These are phyloP conservation scores for Ogataea angusta DNA, from an alignment of 805 yeast genomes.

Conservation along the genomic window DNA sequence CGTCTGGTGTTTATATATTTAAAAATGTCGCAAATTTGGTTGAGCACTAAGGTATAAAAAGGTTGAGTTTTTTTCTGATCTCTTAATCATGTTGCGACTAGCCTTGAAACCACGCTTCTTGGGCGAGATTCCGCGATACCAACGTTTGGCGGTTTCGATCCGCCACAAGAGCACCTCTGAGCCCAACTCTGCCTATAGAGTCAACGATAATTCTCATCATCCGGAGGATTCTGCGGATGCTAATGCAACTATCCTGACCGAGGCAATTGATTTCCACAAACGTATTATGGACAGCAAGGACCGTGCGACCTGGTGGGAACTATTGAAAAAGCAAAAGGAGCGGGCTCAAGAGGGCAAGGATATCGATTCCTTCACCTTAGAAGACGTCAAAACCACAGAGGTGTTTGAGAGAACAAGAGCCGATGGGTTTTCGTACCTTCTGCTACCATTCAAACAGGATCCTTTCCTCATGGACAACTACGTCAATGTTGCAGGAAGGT, in stretches of 20 bases:
- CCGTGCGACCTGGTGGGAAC: conserved; percentile 83
- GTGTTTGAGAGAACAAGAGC: conserved; percentile 70
- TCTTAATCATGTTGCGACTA: conserved; percentile 5
- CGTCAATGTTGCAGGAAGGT: conserved; percentile 85
- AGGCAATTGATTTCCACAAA: conserved; percentile 49
- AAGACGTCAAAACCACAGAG: conserved; percentile 65
- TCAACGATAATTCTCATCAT: conserved; percentile 30
- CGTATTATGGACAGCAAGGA: conserved; percentile 30
- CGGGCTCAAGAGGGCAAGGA: conserved; percentile 71
- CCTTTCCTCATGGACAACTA: conserved; percentile 80
- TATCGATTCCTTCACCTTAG: conserved; percentile 67
- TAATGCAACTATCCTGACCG: conserved; percentile 65
- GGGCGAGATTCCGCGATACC: neutral
- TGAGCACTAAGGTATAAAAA: conserved; percentile 1
- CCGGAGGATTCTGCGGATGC: conserved; percentile 72
- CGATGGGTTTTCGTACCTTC: conserved; percentile 70
- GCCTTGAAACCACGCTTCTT: neutral
- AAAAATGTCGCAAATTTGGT: conserved; percentile 3
- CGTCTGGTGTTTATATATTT: neutral
- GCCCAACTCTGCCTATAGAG: conserved; percentile 20
- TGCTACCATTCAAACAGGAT: conserved; percentile 82
- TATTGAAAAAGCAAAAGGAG: conserved; percentile 67
- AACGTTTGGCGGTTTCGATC: neutral
- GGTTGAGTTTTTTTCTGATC: neutral
- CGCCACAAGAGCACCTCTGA: conserved; percentile 2